Evolutionary conservation across 2,329 filamentous ascomycete genomes (phyloP).

Genomic region (Pochonia chlamydosporia): DNA sequence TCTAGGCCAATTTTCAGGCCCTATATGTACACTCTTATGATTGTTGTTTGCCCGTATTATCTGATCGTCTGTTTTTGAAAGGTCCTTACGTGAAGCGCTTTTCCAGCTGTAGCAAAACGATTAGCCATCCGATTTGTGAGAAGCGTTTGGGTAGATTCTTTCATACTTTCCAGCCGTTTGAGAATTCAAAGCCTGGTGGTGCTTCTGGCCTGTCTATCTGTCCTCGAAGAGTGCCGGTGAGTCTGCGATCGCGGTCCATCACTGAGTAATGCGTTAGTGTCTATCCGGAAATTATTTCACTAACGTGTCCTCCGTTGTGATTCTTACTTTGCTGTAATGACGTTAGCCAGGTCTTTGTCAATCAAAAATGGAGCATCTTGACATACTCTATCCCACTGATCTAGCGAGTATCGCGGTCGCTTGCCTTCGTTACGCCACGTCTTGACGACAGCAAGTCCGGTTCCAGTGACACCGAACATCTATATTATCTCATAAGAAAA

Average conservation of each 20-base stretch:
- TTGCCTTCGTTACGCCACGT: conserved; percentile 56
- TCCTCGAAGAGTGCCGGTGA: conserved; percentile 54
- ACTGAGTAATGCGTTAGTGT: conserved; percentile 34
- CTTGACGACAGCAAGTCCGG: conserved; percentile 51
- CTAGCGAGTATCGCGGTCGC: conserved; percentile 52
- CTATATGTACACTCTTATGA: conserved; percentile 12
- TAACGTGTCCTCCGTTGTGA: neutral
- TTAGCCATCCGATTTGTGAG: neutral
- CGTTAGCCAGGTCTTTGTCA: conserved; percentile 19
- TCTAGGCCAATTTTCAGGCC: conserved; percentile 1
- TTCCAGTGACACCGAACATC: conserved; percentile 60
- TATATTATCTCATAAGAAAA: conserved; percentile 22
- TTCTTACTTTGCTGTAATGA: conserved; percentile 48
- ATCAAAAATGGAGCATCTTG: neutral
- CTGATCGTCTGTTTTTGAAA: conserved; percentile 1
- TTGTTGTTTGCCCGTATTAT: neutral
- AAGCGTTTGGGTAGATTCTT: neutral
- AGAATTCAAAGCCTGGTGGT: conserved; percentile 55
- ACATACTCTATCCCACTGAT: conserved; percentile 58
- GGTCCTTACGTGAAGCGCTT: conserved; percentile 40
- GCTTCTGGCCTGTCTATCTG: conserved; percentile 51
- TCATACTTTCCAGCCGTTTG: conserved; percentile 58
- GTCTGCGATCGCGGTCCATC: conserved; percentile 59
- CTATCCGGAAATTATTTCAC: conserved; percentile 5
- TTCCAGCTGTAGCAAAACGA: conserved; percentile 41